These are phyloP conservation scores for Rutstroemia sp. DNA, from an alignment of 2,329 filamentous ascomycete species.

Conservation along the genomic window DNA sequence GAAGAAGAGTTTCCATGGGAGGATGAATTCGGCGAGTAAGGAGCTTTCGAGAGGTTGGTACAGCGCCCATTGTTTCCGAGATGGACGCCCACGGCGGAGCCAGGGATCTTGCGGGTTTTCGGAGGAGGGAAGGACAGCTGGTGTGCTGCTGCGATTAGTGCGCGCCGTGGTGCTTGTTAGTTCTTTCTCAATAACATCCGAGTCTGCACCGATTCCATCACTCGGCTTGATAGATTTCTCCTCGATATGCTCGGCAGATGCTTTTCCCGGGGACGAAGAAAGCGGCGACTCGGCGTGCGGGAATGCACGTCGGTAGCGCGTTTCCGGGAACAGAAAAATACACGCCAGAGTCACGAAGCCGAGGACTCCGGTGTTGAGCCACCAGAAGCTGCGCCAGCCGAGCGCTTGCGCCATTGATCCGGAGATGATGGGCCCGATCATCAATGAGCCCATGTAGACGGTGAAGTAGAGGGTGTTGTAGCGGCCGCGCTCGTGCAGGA, in stretches of 20 bases:
- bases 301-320: constrained; percentile 44
- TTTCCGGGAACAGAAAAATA: constrained; percentile 56
- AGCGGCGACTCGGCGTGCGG: constrained; percentile 7
- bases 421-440: constrained; percentile 51
- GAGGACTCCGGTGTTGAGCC: constrained; percentile 52
- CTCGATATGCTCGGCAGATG: constrained; percentile 17
- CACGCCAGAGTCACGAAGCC: constrained; percentile 42
- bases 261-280: constrained; percentile 13
- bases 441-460: constrained; percentile 54
- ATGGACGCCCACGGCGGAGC: constrained; percentile 48
- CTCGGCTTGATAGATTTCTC: not conserved
- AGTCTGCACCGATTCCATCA: not conserved
- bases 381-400: constrained; percentile 59
- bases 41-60: constrained; percentile 41
- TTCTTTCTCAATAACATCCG: not conserved
- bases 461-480: constrained; percentile 48
- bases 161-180: not conserved
- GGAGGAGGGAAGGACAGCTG: not conserved
- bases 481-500: constrained; percentile 56
- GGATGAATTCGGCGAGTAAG: constrained; percentile 47
- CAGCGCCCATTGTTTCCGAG: constrained; percentile 47
- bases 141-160: not conserved
- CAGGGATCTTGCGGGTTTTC: constrained; percentile 40
- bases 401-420: constrained; percentile 52
- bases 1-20: constrained; percentile 53